Base-by-base conservation (phyloP, 2,329 filamentous ascomycete species). In the Niveomyces coronatus region DNA sequence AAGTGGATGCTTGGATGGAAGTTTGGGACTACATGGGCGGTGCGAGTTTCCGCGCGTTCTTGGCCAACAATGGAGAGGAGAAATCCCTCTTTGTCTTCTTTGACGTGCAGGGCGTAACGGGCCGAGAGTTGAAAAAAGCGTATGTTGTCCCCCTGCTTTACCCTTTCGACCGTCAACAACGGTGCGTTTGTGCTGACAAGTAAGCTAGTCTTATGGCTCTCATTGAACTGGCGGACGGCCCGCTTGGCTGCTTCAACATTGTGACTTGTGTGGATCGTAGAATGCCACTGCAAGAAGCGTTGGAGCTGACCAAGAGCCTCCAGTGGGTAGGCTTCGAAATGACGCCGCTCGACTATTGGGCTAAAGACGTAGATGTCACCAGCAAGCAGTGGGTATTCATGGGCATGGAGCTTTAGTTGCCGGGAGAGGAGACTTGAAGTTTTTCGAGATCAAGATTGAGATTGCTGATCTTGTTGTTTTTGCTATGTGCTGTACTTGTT, bases 241-340 rank as follows among this genome's bases (percentile, higher is more conserved):
- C 84, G 41, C 74, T 94, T 55, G 76, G 70, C 50, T 94, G 87
- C 62, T 71, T 75, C 39, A 76, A 82, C 54, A 74, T 94, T 45
- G 76, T 93, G 45, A 76, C 87, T 51, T 88, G 85, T 60, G 71
- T 94, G 45, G 85, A 89, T 57, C 82, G 86, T 46, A 67, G 68
- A 31, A 75, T 81, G 45, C 70, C 75, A 27, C 61, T 70, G 18
- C 64, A 71, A 42, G 76, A 84, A 45, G 67, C 74, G 41, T 75
- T 80, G 49, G 68, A 78, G 42, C 67, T 89, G 49, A 76, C 82
- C 53, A 85, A 82, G 58, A 88, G 86, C 52, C 73, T 95, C 36
- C 84, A 87, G 57, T 95, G 88, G 88, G 88, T 93, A 47, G 88
- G 88, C 39, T 94, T 94, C 55, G 83, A 85, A 54, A 72, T 89